Evolutionary conservation across 495 filamentous ascomycete genomes (phyloP).

Genomic region (Tuber umbilicatum): DNA sequence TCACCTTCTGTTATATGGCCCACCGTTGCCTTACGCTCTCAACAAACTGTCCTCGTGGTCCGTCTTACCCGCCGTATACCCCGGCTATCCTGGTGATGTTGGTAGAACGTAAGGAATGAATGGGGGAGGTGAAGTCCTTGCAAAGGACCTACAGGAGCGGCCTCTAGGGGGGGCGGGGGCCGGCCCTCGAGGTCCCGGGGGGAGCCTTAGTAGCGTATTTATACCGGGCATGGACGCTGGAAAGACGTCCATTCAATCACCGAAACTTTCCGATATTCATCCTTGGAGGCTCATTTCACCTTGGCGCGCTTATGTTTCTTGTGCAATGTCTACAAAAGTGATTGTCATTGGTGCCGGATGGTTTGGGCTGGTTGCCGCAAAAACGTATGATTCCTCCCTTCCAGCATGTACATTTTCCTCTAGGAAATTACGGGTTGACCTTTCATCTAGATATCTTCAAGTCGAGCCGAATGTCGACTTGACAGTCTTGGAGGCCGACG

Average conservation of each 20-base stretch:
- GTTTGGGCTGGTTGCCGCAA: slow-evolving; percentile 19
- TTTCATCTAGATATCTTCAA: slow-evolving; percentile 16
- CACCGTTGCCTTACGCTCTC: not conserved
- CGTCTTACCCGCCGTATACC: not conserved
- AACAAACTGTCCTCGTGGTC: not conserved
- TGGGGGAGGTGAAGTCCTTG: not conserved
- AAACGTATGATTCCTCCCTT: not conserved
- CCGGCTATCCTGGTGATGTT: not conserved
- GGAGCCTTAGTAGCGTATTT: not conserved
- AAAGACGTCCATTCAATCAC: not conserved
- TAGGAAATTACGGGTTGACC: not conserved
- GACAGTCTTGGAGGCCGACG: slow-evolving; percentile 46
- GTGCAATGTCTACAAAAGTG: slow-evolving; percentile 14
- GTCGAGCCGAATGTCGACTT: slow-evolving; percentile 36
- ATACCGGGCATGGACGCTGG: not conserved
- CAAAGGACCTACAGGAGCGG: not conserved
- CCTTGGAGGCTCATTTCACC: not conserved
- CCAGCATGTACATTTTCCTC: not conserved
- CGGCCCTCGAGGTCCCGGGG: not conserved
- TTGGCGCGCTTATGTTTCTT: not conserved
- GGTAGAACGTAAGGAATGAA: not conserved
- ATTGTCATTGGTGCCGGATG: slow-evolving; percentile 10
- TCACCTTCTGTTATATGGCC: not conserved
- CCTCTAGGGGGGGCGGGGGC: not conserved
- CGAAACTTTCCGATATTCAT: not conserved